Evolutionary conservation across 2,329 filamentous ascomycete species (phyloP), one percentile per base, ranked within the genome.

Genomic region (Xylaria hypoxylon): DNA sequence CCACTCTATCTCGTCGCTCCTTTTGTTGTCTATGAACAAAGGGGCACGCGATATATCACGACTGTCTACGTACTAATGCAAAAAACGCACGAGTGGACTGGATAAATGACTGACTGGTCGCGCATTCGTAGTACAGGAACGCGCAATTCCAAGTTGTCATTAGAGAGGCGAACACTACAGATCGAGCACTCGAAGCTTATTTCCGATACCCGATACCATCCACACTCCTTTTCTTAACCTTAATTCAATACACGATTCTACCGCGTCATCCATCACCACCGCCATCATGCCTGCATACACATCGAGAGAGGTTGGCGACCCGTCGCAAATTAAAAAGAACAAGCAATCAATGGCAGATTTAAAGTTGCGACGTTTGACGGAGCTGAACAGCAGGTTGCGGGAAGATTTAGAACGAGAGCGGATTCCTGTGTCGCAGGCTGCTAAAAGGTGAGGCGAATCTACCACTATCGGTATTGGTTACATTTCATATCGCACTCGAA

Each of bases 271-370:
- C 35, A 65, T 64, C 62, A 70, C 59, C 50, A 64, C 74, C 67
- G 66, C 68, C 79, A 85, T 79, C 70, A 89, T 90, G 87, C 86
- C 88, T 80, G 84, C 87, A 72, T 90, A 90, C 81, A 89, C 87
- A 65, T 89, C 88, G 55, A 86, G 88, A 75, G 88, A 90, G 77
- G 86, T 88, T 68, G 87, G 87, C 80, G 88, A 90, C 78, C 87
- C 87, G 79, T 87, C 86, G 76, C 87, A 90, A 79, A 87, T 89
- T 75, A 89, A 88, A 87, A 97, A 94, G 85, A 98, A 96, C 85
- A 97, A 97, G 86, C 96, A 98, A 84, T 97, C 93, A 79, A 98
- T 99, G 93, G 95, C 95, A 74, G 96, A 99, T 80, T 88, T 99
- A 72, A 99, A 99, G 87, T 89, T 98, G 77, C 91, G 96, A 77